These are phyloP conservation scores for Gymnopilus junonius DNA, from an alignment of 768 basidiomycete genomes.

Conservation along the genomic window DNA sequence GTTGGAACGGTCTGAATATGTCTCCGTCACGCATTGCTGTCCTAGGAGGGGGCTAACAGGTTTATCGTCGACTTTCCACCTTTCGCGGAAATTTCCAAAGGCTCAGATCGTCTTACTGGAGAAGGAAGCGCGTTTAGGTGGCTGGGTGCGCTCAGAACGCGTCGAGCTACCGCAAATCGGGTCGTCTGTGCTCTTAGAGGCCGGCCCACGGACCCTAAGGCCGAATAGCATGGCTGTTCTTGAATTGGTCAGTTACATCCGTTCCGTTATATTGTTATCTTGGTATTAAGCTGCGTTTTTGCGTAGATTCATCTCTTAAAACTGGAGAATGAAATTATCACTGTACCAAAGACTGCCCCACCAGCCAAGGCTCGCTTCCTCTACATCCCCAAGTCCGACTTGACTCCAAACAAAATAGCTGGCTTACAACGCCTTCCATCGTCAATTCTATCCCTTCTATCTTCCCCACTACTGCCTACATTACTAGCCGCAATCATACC, in stretches of 20 bases:
- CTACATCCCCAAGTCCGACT: constrained; percentile 44
- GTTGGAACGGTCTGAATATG: constrained; percentile 1
- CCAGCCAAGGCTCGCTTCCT: constrained; percentile 83
- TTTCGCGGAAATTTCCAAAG: constrained; percentile 65
- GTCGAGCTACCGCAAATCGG: constrained; percentile 40
- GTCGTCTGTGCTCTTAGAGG: constrained; percentile 67
- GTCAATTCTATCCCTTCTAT: constrained; percentile 39
- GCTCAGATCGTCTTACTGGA: constrained; percentile 73
- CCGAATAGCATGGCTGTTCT: constrained; percentile 76
- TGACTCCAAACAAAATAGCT: constrained; percentile 26
- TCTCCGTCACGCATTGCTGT: constrained; percentile 54
- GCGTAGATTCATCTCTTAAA: constrained; percentile 77
- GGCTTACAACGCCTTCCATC: constrained; percentile 61
- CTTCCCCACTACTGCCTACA: constrained; percentile 41
- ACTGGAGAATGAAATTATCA: constrained; percentile 63
- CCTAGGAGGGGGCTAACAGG: constrained; percentile 86
- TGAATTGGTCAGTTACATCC: constrained; percentile 67
- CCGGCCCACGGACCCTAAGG: constrained; percentile 85
- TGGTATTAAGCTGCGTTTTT: constrained; percentile 7
- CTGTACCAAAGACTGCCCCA: constrained; percentile 66
- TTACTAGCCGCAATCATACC: constrained; percentile 58
- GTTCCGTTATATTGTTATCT: not conserved
- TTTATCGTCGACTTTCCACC: constrained; percentile 79
- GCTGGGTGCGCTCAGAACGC: constrained; percentile 80
- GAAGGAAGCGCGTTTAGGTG: constrained; percentile 65